Evolutionary conservation across 495 filamentous ascomycete genomes (phyloP).

Genomic region (Penicillium mononematosum): DNA sequence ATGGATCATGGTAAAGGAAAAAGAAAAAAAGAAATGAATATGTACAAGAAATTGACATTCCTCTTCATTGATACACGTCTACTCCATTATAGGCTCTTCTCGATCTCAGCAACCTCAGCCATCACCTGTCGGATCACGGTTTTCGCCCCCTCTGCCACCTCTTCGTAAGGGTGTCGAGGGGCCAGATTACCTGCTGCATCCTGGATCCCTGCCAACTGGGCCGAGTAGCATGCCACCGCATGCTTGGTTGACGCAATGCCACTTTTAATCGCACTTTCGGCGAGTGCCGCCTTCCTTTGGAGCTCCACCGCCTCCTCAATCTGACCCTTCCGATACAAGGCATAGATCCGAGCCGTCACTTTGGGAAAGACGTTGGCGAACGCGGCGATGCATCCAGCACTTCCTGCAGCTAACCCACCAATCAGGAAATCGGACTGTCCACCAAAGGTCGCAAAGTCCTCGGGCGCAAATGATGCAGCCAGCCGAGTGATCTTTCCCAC

Average conservation of each 20-base stretch:
- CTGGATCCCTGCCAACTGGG: slow-evolving; percentile 24
- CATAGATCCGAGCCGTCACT: slow-evolving; percentile 59
- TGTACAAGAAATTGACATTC: not conserved
- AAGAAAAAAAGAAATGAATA: too few species aligned
- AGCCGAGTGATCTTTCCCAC: slow-evolving; percentile 65
- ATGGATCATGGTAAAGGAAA: not conserved
- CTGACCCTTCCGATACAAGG: slow-evolving; percentile 63
- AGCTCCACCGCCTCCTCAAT: slow-evolving; percentile 63
- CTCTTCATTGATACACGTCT: not conserved
- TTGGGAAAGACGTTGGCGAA: slow-evolving; percentile 69
- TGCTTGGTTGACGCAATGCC: slow-evolving; percentile 68
- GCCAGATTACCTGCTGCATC: slow-evolving; percentile 32
- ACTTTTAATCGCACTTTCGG: slow-evolving; percentile 80
- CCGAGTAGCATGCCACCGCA: slow-evolving; percentile 46
- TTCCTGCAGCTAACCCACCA: slow-evolving; percentile 45
- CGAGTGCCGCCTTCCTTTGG: slow-evolving; percentile 70
- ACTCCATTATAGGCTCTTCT: slow-evolving; percentile 11
- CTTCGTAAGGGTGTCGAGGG: slow-evolving; percentile 56
- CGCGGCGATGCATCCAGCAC: slow-evolving; percentile 61
- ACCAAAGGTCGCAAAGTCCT: slow-evolving; percentile 63
- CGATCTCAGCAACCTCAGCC: slow-evolving; percentile 27
- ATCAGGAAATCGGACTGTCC: slow-evolving; percentile 71
- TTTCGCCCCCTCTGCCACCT: slow-evolving; percentile 48
- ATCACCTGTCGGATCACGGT: slow-evolving; percentile 46
- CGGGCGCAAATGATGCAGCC: slow-evolving; percentile 51